These are phyloP conservation scores for Stropharia rugosoannulata DNA, from an alignment of 768 basidiomycete genomes.

Conservation along the genomic window DNA sequence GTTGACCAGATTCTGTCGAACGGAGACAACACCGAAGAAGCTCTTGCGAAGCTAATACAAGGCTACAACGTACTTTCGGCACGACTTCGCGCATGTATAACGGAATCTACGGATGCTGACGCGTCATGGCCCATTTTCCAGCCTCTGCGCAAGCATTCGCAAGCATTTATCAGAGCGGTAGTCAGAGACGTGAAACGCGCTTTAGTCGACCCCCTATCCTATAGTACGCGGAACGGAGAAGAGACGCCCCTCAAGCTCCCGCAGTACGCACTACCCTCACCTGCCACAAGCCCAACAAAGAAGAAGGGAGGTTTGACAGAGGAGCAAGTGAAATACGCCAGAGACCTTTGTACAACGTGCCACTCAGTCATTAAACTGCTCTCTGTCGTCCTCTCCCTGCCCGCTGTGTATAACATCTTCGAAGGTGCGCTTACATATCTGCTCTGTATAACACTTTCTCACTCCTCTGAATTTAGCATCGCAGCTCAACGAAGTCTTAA, in stretches of 20 bases:
- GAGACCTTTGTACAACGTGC: constrained; percentile 73
- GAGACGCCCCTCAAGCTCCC: constrained; percentile 23
- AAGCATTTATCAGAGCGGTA: constrained; percentile 54
- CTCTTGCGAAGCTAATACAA: constrained; percentile 54
- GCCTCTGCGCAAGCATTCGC: constrained; percentile 57
- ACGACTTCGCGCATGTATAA: constrained; percentile 52
- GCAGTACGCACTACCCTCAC: constrained; percentile 56
- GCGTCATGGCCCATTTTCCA: constrained; percentile 72
- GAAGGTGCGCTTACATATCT: constrained; percentile 42
- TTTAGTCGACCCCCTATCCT: constrained; percentile 51
- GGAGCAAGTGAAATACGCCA: constrained; percentile 74
- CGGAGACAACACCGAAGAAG: constrained; percentile 40
- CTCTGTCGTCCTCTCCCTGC: constrained; percentile 55
- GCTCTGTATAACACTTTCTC: constrained; percentile 12
- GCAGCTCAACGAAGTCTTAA: constrained; percentile 60
- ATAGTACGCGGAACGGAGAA: constrained; percentile 21
- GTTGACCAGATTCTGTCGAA: constrained; percentile 48
- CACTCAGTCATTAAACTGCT: constrained; percentile 73
- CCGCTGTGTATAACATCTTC: constrained; percentile 60
- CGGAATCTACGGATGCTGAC: constrained; percentile 48
- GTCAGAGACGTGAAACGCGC: constrained; percentile 68
- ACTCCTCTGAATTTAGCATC: constrained; percentile 37
- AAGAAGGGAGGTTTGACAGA: constrained; percentile 73
- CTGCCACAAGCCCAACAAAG: constrained; percentile 63
- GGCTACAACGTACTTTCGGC: constrained; percentile 71